These are phyloP conservation scores for Pichia sp. DNA, from an alignment of 1,139 yeast species.

Conservation along the genomic window DNA sequence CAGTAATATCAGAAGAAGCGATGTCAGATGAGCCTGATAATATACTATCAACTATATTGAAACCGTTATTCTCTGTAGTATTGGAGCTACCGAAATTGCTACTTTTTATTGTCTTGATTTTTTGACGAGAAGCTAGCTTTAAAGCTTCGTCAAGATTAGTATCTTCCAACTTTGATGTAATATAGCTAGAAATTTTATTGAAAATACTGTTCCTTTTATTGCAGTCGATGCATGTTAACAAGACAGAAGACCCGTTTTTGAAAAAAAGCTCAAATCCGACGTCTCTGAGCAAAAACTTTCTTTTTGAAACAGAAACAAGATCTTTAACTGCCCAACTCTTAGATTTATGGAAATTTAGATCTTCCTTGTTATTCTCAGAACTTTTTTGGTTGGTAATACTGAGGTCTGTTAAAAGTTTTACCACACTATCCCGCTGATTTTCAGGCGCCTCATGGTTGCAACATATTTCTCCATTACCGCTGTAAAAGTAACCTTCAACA, in stretches of 20 bases:
- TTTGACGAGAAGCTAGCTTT: slow-evolving; percentile 38
- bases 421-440: slow-evolving; percentile 59
- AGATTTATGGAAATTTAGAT: slow-evolving; percentile 18
- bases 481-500: slow-evolving; percentile 64
- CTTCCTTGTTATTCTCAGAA: slow-evolving; percentile 31
- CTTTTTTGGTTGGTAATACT: slow-evolving; percentile 8
- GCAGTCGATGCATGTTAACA: slow-evolving; percentile 52
- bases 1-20: slow-evolving; percentile 48
- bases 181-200: slow-evolving; percentile 42
- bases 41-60: slow-evolving; percentile 40
- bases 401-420: slow-evolving; percentile 49
- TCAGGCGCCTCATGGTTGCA: slow-evolving; percentile 64
- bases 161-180: slow-evolving; percentile 45
- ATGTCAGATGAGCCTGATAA: slow-evolving; percentile 33
- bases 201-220: slow-evolving; percentile 55
- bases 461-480: slow-evolving; percentile 52
- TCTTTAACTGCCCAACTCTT: slow-evolving; percentile 30
- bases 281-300: slow-evolving; percentile 72
- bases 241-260: slow-evolving; percentile 62
- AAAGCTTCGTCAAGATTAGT: slow-evolving; percentile 50
- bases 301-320: slow-evolving; percentile 59
- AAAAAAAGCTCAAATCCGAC: slow-evolving; percentile 76
- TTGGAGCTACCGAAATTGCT: slow-evolving; percentile 2
- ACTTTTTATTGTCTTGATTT: slow-evolving; percentile 5
- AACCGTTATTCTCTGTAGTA: slow-evolving; percentile 28